Evolutionary conservation across 768 basidiomycete genomes (phyloP).

Genomic region (Phlebiopsis gigantea): DNA sequence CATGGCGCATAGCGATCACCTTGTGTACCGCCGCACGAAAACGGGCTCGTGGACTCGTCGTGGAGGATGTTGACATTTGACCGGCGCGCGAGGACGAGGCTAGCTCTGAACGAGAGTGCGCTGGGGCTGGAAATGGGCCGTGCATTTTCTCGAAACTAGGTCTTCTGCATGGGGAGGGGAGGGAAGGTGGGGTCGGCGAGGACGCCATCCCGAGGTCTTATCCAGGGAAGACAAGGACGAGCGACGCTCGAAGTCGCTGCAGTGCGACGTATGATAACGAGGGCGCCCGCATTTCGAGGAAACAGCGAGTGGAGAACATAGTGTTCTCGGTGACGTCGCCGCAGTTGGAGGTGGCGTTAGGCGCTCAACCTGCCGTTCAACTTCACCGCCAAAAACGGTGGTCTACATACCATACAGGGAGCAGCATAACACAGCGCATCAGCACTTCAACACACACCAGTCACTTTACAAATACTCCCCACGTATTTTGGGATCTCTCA

Average conservation of each 20-base stretch:
- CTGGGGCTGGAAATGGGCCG: not conserved
- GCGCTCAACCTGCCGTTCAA: not conserved
- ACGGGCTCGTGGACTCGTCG: slow-evolving; percentile 33
- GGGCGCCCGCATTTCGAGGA: not conserved
- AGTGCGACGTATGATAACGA: slow-evolving; percentile 42
- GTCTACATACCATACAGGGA: not conserved
- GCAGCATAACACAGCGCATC: no score
- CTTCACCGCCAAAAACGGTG: not conserved
- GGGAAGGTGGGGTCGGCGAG: not conserved
- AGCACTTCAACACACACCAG: no score
- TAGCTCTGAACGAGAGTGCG: no score
- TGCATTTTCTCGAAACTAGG: not conserved
- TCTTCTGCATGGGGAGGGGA: not conserved
- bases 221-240: slow-evolving; percentile 51
- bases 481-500: no score
- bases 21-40: slow-evolving; percentile 50
- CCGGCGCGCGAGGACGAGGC: not conserved
- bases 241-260: slow-evolving; percentile 53
- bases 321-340: not conserved
- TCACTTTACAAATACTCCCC: no score
- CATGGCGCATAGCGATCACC: slow-evolving; percentile 54
- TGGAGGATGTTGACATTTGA: not conserved
- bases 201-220: slow-evolving; percentile 20
- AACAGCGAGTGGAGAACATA: not conserved
- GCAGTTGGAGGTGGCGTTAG: not conserved